These are phyloP conservation scores for Leccinum ochraceum DNA, from an alignment of 768 basidiomycete genomes.

Conservation along the genomic window DNA sequence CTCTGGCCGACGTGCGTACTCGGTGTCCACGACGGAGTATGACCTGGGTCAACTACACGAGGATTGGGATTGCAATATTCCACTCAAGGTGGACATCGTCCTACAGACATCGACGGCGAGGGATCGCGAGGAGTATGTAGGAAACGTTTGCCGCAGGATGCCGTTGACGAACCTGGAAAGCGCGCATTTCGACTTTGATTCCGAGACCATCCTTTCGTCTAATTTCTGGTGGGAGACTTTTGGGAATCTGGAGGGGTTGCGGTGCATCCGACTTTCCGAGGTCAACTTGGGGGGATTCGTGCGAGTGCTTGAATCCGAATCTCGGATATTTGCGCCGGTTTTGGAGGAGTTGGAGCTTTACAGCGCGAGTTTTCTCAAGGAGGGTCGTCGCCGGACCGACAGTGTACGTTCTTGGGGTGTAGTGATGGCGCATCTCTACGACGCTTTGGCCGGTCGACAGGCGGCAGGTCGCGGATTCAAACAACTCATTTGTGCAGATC, in stretches of 20 bases:
- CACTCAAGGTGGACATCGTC: conserved; percentile 19
- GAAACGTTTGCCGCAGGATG: conserved; percentile 14
- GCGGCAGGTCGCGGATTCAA: conserved; percentile 11
- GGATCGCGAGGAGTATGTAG: conserved; percentile 16
- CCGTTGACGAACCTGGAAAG: conserved; percentile 14
- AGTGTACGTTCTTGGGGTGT: conserved; percentile 6
- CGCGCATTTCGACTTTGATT: conserved; percentile 14
- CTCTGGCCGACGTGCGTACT: conserved; percentile 11
- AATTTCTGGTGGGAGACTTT: conserved; percentile 22
- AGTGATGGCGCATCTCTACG: conserved; percentile 13
- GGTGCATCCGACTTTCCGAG: conserved; percentile 10
- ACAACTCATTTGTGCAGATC: conserved; percentile 13
- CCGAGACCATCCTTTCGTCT: conserved; percentile 6
- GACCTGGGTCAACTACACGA: conserved; percentile 11
- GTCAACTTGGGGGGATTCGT: conserved; percentile 14
- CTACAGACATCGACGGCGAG: conserved; percentile 5
- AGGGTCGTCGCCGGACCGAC: neutral
- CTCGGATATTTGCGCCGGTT: conserved; percentile 16
- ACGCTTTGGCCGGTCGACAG: conserved; percentile 18
- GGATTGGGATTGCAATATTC: conserved; percentile 23
- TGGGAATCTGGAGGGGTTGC: conserved; percentile 17
- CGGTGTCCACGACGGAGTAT: conserved; percentile 5
- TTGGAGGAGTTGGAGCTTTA: conserved; percentile 18
- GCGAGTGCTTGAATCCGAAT: conserved; percentile 2
- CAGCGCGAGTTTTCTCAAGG: conserved; percentile 10